These are phyloP conservation scores for Pseudozyma tsukubaensis DNA, from an alignment of 1,284 basidiomycete species.

Conservation along the genomic window DNA sequence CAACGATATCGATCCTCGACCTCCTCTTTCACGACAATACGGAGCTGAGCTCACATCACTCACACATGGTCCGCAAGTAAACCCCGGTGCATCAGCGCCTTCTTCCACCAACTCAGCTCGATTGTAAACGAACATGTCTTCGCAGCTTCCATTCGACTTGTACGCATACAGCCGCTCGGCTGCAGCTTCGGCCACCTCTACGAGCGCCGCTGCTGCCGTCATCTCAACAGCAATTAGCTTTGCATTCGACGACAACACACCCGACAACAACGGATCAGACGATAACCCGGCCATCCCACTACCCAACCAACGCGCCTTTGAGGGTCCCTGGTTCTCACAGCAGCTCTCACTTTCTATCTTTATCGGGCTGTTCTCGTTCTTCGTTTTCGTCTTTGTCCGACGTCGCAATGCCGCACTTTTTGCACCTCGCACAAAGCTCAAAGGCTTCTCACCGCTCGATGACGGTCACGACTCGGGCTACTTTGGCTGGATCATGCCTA, in stretches of 20 bases:
- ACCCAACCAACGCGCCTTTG: slow-evolving; percentile 48
- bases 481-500: slow-evolving; percentile 95
- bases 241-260: neutral
- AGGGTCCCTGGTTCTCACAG: slow-evolving; percentile 90
- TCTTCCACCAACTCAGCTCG: neutral
- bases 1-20: neutral
- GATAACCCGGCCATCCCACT: slow-evolving; percentile 37
- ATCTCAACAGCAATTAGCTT: slow-evolving; percentile 10
- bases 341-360: slow-evolving; percentile 82
- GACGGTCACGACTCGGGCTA: slow-evolving; percentile 79
- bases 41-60: slow-evolving; percentile 2
- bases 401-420: slow-evolving; percentile 89
- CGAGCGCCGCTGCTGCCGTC: slow-evolving; percentile 8
- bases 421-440: slow-evolving; percentile 91
- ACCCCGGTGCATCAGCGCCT: slow-evolving; percentile 28
- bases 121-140: slow-evolving; percentile 8
- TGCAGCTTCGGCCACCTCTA: slow-evolving; percentile 1
- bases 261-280: slow-evolving; percentile 25
- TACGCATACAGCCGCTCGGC: slow-evolving; percentile 27
- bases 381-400: slow-evolving; percentile 87
- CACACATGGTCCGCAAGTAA: slow-evolving; percentile 13
- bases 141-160: slow-evolving; percentile 25
- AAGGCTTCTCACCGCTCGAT: slow-evolving; percentile 92
- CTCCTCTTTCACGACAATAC: neutral
- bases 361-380: slow-evolving; percentile 83